Base-by-base conservation (phyloP, 2,329 filamentous ascomycete species). In the Zymoseptoria ardabiliae region DNA sequence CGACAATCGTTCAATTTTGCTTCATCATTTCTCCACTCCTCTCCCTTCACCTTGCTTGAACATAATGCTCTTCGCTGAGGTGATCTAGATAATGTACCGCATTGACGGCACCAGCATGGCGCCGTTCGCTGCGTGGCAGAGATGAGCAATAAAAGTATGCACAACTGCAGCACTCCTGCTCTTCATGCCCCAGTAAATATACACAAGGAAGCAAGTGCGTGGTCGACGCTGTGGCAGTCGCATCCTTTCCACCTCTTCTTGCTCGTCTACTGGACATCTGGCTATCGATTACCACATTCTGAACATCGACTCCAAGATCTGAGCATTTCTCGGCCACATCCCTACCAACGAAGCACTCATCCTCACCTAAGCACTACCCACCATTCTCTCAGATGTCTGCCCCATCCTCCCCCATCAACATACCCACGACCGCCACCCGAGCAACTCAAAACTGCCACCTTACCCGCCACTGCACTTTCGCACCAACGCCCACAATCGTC, bases 401-500 rank as follows among this genome's bases (percentile, higher is more conserved):
- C 35, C 6, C 11, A 45, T 45, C 35, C 35, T 45, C 35, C 6
- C 35, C 35, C 35, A 45, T 45, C 35, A n/a, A 45, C 35, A 45
- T 45, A n/a, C 35, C 35, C 35, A 9, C 25, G 25, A 28, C 25
- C 25, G 8, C 25, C 9, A 13, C 13, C n/a, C 35, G 35, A 45
- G 10, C 17, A 45, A n/a, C 35, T 5, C 17, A 45, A 13, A n/a
- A 13, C 35, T 45, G 20, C 49, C 20, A 53, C 23, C 50, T 17
- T 17, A 48, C 55, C n/a, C 63, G 63, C 53, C 57, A 57, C 35
- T 52, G n/a, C 22, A 17, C 53, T 6, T 63, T 65, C 56, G 48
- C 50, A 23, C 56, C 56, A 25, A 45, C 51, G 28, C 48, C 30
- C 25, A 58, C 28, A n/a, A 60, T 57, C 52, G 51, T 61, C 52